Base-by-base conservation (phyloP, 1,139 yeast genomes). In the Yamadazyma sp. region DNA sequence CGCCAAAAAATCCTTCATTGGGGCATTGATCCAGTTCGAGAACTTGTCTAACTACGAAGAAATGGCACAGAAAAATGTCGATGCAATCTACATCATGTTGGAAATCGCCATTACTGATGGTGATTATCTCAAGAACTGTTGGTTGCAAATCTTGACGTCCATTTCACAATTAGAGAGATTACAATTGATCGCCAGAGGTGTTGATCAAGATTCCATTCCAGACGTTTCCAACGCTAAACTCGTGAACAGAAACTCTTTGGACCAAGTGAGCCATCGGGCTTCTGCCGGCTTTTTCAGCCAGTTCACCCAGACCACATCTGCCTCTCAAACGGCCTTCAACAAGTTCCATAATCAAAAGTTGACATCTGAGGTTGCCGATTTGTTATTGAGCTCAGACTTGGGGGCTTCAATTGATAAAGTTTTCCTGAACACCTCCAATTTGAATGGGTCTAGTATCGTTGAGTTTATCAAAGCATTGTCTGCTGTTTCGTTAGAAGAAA, bases 101-200 rank as follows among this genome's bases (percentile, higher is more conserved):
- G 91, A 84, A 33, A 70, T 88, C 41, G 94, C 96, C 0, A 76
- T 86, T 12, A 63, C 79, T 3, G 96, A 88, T 53, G 96, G 96
- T 11, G 77, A 87, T 44, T 67, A 70, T 45, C 68, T 94, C 49
- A 77, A 77, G 38, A 53, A 55, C 15, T 82, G 96, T 1, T 94
- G 99, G 99, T 79, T 75, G 45, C 94, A 86, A 50, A 75, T 94
- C 17, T 71, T 94, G 47, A 77, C 85, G 3, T 81, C 91, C 3
- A 81, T 91, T 38, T 87, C 97, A 7, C 98, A 92, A 62, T 77
- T 92, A 38, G 98, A 94, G 58, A 76, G 98, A 56, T 70, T 89
- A 43, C 96, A 89, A 61, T 70, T 92, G 38, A 83, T 89, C 41
- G 87, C 96, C 0, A 85, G 87, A 53, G 98, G 98, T 40, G 79